Conservation (phyloP, 2,329 filamentous ascomycete species). For the Trichoderma lentiforme region DNA sequence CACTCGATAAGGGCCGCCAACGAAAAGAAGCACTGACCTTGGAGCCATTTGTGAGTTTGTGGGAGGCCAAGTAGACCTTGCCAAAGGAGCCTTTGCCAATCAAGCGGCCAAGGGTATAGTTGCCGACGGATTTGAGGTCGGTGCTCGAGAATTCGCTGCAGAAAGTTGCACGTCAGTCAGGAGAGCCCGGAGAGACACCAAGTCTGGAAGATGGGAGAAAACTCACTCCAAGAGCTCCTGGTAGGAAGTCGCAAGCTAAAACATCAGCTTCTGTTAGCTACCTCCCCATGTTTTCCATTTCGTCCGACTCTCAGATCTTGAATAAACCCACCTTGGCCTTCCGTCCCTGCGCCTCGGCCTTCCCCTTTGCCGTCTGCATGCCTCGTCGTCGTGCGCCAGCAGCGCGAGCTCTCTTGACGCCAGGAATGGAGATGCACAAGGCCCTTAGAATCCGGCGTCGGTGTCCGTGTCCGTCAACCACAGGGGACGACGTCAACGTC, state of each 20-base stretch:
- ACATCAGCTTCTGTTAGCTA: not conserved
- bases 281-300: not conserved
- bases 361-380: slow-evolving; percentile 54
- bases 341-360: slow-evolving; percentile 56
- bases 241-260: slow-evolving; percentile 90
- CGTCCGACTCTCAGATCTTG: not conserved
- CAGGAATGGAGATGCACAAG: not conserved
- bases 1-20: not conserved
- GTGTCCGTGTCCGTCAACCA: not conserved
- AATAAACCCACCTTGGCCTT: slow-evolving; percentile 54
- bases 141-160: slow-evolving; percentile 86
- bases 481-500: not conserved
- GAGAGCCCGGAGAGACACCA: not conserved
- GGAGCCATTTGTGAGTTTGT: slow-evolving; percentile 97
- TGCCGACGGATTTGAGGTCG: slow-evolving; percentile 88
- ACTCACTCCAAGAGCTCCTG: slow-evolving; percentile 90
- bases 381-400: slow-evolving; percentile 32
- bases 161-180: slow-evolving; percentile 7
- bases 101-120: slow-evolving; percentile 85
- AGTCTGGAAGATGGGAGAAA: not conserved
- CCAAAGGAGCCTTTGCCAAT: slow-evolving; percentile 98
- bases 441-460: not conserved
- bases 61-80: slow-evolving; percentile 92
- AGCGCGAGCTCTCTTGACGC: slow-evolving; percentile 8
- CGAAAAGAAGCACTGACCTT: slow-evolving; percentile 57